Base-by-base conservation (phyloP, 73 alveolate species). In the Halteria grandinella region DNA sequence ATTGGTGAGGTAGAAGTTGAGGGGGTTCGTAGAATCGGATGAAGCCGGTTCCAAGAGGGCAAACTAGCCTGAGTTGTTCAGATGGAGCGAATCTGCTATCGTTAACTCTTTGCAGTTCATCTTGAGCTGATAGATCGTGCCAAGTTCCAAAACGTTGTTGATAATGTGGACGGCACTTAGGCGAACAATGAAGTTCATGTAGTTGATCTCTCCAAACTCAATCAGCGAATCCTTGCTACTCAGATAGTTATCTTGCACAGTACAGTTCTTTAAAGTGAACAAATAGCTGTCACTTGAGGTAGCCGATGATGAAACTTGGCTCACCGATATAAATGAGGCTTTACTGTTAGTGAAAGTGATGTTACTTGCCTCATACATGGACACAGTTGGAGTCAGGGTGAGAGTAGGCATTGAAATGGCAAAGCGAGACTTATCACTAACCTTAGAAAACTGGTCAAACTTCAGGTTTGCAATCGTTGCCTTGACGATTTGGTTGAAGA, bases 161-260 rank as follows among this genome's bases (percentile, higher is more conserved):
- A 43, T 34, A 44, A 66, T 44, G 32, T 10, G 44, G 15, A 20
- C 23, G 5, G 10, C 20, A 27, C 15, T 21, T 1, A 66, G 24
- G 51, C 8, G 17, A 1, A 66, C 69, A 10, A n/a, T 20, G 29
- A 66, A 45, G 23, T 43, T 10, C n/a, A 25, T 27, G n/a, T 44
- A 34, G 69, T 66, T 44, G 15, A 66, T 41, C 15, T 15, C 32
- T 14, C 80, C 80, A 44, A 66, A 66, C 5, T 5, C 6, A 14
- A 66, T 2, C 48, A 66, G 14, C 4, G 41, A 10, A 29, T 66
- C 80, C 27, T 66, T 66, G 12, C 40, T 23, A 2, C 14, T 17
- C 1, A 66, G 21, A 25, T 48, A 20, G 32, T 66, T 66, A 18
- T 27, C 25, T 4, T 24, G 1, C 18, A 66, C 2, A 4, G 23